These are phyloP conservation scores for Cystobasidiaceae sp. DNA, from an alignment of 1,284 basidiomycete species.

Conservation along the genomic window DNA sequence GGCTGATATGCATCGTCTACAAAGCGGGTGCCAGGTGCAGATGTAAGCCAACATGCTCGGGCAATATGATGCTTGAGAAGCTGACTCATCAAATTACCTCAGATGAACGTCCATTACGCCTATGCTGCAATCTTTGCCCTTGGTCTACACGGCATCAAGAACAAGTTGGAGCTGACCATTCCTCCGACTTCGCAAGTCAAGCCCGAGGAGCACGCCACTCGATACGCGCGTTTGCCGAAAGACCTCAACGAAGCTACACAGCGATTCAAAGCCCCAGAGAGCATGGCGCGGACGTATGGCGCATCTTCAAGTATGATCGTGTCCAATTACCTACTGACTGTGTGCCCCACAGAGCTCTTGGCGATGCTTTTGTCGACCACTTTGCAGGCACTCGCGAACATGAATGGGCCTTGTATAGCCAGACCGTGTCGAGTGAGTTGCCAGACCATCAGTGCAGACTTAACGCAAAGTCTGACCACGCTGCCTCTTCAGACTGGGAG, in stretches of 20 bases:
- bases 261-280: conserved; percentile 68
- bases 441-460: background rate
- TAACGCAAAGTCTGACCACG: background rate
- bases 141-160: conserved; percentile 79
- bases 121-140: conserved; percentile 79
- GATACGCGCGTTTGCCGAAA: conserved; percentile 56
- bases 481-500: conserved; percentile 38
- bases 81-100: no score
- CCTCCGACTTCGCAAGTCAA: conserved; percentile 53
- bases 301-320: background rate
- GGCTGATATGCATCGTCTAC: background rate
- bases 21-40: conserved; percentile 82
- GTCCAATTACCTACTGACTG: no score
- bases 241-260: conserved; percentile 73
- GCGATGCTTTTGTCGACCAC: conserved; percentile 85
- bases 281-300: conserved; percentile 67
- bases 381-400: conserved; percentile 72
- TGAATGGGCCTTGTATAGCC: conserved; percentile 32
- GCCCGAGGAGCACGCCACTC: conserved; percentile 52
- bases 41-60: conserved; percentile 55
- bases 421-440: conserved; percentile 8
- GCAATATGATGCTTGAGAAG: no score
- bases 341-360: conserved; percentile 59
- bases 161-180: conserved; percentile 62
- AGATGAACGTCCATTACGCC: conserved; percentile 76